Evolutionary conservation across 1,284 basidiomycete genomes (phyloP).

Genomic region (Sporisorium iseilematis-ciliati): DNA sequence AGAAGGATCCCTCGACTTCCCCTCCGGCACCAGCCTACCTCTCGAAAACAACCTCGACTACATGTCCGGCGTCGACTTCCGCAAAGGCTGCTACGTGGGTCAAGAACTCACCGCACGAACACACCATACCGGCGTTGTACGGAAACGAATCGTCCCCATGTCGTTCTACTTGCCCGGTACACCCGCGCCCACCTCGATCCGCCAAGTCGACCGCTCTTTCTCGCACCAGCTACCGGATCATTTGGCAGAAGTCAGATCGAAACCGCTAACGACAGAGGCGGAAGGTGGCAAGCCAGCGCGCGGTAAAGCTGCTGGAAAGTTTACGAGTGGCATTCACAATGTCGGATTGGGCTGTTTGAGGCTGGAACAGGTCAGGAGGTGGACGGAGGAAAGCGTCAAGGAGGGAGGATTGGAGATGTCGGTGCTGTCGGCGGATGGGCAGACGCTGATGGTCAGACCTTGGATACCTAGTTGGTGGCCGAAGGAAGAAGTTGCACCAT

Average conservation of each 20-base stretch:
- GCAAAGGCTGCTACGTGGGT: constrained; percentile 97
- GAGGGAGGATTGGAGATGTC: constrained; percentile 41
- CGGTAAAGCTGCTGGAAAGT: constrained; percentile 62
- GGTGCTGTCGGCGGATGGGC: constrained; percentile 20
- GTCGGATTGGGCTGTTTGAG: constrained; percentile 59
- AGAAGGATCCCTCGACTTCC: constrained; percentile 85
- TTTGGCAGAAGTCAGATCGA: constrained; percentile 48
- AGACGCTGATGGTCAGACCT: constrained; percentile 44
- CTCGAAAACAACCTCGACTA: constrained; percentile 93
- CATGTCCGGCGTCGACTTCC: constrained; percentile 95
- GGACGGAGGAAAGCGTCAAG: constrained; percentile 19
- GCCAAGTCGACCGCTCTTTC: constrained; percentile 8
- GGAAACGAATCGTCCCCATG: constrained; percentile 91
- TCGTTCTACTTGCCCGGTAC: constrained; percentile 33
- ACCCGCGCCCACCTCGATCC: constrained; percentile 10
- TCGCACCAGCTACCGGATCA: constrained; percentile 12
- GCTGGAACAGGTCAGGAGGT: constrained; percentile 59
- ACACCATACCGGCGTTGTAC: constrained; percentile 90
- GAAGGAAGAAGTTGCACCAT: constrained; percentile 7
- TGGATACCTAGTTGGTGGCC: constrained; percentile 61
- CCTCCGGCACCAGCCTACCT: constrained; percentile 82
- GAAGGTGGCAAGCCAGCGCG: constrained; percentile 24
- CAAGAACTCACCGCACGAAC: constrained; percentile 97
- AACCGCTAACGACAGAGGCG: constrained; percentile 3
- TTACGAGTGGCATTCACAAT: constrained; percentile 57